phyloP scores from a whole-genome alignment of 331 rosid species.

The Quercus lobata region DNA sequence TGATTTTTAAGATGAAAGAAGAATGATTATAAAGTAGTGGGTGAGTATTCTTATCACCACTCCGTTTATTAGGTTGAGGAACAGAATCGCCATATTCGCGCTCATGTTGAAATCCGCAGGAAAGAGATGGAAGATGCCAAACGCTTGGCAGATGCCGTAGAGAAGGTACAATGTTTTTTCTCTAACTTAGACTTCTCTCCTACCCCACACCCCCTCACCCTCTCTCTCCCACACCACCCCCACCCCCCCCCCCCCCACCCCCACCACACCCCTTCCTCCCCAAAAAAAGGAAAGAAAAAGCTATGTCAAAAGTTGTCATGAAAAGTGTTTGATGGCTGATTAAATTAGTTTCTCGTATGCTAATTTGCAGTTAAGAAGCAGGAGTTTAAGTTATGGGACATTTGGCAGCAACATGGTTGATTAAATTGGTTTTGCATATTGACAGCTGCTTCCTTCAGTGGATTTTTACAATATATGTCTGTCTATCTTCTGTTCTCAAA shows the following conservation, averaged over 20 bases:
- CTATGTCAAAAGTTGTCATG: background rate
- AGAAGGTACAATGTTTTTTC: conserved; percentile 43
- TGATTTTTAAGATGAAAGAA: background rate
- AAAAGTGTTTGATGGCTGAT: background rate
- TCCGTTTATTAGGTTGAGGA: conserved; percentile 45
- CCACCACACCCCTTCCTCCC: too few relatives aligned
- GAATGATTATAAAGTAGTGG: background rate
- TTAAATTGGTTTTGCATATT: conserved; percentile 16
- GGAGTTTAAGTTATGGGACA: conserved; percentile 32
- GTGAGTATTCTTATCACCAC: conserved; percentile 5
- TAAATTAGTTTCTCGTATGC: conserved; percentile 12
- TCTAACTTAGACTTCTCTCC: background rate
- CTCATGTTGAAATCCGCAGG: conserved; percentile 37
- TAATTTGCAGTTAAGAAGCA: conserved; percentile 41
- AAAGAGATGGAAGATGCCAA: conserved; percentile 42
- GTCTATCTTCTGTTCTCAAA: background rate
- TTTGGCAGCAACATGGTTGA: conserved; percentile 9
- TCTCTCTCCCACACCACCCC: too few relatives aligned
- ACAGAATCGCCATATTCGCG: conserved; percentile 35
- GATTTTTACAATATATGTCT: background rate
- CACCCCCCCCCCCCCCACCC: background rate
- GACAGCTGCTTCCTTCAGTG: conserved; percentile 13
- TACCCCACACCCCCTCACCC: too few relatives aligned
- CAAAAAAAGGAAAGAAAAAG: background rate
- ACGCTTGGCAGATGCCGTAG: conserved; percentile 40